A percentile compares a stretch with the other conserved stretches of the same genome.
Conservation (phyloP, 2,329 filamentous ascomycete genomes). For the Penicillium oxalicum region DNA sequence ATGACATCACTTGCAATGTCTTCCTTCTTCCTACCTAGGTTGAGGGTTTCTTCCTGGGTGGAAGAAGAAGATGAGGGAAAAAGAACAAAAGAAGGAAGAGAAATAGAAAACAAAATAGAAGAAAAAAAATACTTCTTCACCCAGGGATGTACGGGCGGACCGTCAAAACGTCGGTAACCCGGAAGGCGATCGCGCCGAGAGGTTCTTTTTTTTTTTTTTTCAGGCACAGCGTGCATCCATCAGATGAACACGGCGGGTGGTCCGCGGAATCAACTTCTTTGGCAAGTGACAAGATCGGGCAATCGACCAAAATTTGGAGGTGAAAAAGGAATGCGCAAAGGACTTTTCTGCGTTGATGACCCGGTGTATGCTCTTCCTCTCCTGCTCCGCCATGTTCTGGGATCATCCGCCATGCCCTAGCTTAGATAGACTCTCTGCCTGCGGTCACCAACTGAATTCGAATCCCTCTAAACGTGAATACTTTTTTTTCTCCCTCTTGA, state of each 20-base stretch:
- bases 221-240: slow-evolving; percentile 6
- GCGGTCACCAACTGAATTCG: too few species aligned
- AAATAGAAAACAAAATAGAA: too few species aligned
- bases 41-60: too few species aligned
- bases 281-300: too few species aligned
- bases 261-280: neutral
- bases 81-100: too few species aligned
- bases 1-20: too few species aligned
- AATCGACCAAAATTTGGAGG: slow-evolving; percentile 2
- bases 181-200: slow-evolving; percentile 7
- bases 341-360: neutral
- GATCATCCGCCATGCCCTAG: neutral
- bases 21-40: too few species aligned
- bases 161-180: slow-evolving; percentile 18
- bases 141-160: slow-evolving; percentile 3
- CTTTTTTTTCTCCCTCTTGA: too few species aligned
- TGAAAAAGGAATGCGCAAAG: neutral
- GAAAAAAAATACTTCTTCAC: neutral
- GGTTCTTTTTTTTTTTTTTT: neutral
- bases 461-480: too few species aligned
- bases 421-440: too few species aligned
- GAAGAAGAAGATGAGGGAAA: too few species aligned
- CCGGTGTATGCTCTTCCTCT: neutral
- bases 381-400: neutral
- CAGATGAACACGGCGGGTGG: slow-evolving; percentile 14